phyloP scores from a whole-genome alignment of 805 yeast species.

The Starmerella riodocensis region DNA sequence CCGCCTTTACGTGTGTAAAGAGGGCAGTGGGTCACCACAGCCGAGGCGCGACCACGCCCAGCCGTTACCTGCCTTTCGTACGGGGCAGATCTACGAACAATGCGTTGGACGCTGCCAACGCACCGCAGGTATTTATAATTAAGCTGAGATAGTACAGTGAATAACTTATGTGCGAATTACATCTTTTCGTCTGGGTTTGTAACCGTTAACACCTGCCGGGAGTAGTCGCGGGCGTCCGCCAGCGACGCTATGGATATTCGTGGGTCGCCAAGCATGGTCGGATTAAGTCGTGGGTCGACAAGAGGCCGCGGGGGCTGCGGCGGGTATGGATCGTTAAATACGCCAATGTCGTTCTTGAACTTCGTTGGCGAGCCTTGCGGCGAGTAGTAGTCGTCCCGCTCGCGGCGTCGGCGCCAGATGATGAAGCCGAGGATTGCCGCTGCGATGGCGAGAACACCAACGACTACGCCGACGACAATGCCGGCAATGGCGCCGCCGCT shows the following conservation, averaged over 20 bases:
- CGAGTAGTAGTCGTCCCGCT: constrained; percentile 32
- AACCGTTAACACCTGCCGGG: constrained; percentile 68
- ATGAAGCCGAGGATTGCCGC: constrained; percentile 32
- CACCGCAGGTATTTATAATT: background rate
- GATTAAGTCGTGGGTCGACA: constrained; percentile 56
- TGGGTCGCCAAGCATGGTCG: constrained; percentile 61
- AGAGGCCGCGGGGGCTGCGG: constrained; percentile 24
- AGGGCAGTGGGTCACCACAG: no score
- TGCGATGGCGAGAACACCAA: constrained; percentile 33
- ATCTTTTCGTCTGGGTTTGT: constrained; percentile 65
- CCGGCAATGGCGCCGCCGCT: constrained; percentile 47
- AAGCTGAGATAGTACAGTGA: background rate
- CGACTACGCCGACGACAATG: constrained; percentile 42
- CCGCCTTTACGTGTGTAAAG: no score
- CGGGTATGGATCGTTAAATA: constrained; percentile 17
- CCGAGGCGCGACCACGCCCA: no score
- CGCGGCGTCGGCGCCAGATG: constrained; percentile 34
- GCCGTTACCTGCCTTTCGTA: no score
- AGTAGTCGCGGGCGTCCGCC: constrained; percentile 74
- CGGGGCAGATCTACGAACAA: no score
- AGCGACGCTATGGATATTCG: constrained; percentile 74
- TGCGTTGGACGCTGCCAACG: no score
- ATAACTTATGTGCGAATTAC: constrained; percentile 1
- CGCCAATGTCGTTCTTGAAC: constrained; percentile 22
- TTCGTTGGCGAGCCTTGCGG: constrained; percentile 23